Percentiles rank a stretch among this genome's conserved stretches.
Conservation (phyloP, 345 rosid species). For the Excoecaria agallocha region DNA sequence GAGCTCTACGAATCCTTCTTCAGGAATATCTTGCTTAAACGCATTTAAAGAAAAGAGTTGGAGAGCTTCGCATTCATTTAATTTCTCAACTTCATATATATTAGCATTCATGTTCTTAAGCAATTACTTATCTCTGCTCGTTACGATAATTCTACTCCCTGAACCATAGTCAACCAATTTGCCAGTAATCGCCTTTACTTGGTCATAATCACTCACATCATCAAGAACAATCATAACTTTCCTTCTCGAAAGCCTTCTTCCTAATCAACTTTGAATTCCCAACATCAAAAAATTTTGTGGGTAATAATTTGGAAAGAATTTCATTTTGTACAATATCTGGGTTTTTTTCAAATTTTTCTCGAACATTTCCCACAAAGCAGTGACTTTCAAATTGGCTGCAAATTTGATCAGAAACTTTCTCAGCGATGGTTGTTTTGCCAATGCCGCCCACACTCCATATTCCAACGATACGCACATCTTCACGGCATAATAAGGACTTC, state of each 20-base stretch:
- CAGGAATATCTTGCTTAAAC: neutral
- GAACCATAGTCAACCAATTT: no score
- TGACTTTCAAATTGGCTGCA: neutral
- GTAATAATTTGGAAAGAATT: neutral
- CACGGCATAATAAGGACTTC: neutral
- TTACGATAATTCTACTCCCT: constrained; percentile 4
- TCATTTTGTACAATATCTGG: neutral
- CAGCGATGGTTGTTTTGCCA: neutral
- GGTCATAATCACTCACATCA: neutral
- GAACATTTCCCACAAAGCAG: neutral
- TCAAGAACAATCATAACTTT: constrained; percentile 2
- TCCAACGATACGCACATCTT: constrained; percentile 2
- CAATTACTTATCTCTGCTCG: constrained; percentile 2
- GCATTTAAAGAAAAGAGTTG: neutral
- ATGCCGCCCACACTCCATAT: constrained; percentile 1
- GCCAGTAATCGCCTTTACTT: neutral
- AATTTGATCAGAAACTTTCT: neutral
- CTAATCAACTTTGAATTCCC: neutral
- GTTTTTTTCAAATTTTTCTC: neutral
- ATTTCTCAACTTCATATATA: constrained; percentile 1
- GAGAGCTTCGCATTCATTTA: neutral
- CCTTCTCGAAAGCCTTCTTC: neutral
- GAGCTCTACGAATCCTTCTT: neutral
- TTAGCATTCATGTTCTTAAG: neutral
- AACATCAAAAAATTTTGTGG: neutral